Base-by-base conservation (phyloP, 164 flowering plant species). In the Aristolochia fimbriata region DNA sequence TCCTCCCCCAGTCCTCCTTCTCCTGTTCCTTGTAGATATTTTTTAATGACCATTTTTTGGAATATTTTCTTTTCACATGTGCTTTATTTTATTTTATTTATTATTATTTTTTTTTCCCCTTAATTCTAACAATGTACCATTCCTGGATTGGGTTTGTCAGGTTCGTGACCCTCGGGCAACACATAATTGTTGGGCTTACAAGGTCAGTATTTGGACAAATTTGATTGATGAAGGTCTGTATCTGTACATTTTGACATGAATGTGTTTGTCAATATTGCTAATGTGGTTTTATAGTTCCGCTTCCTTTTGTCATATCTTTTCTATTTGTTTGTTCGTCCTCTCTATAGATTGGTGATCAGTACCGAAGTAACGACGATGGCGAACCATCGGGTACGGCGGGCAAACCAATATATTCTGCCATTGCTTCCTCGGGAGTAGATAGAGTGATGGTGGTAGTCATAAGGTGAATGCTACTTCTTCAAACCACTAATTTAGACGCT, bases 161-260 rank as follows among this genome's bases (percentile, higher is more conserved):
- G 99, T 88, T 13, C 62, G 77, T 41, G 95, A 93, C 65, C 74
- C 85, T 0, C 81, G 83, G 16, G 97, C 99, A 12, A 82, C 85
- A 20, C 99, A 93, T 68, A 93, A 93, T 78, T 93, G 99, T 59
- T 93, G 99, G 99, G 99, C 99, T 13, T 93, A 86, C 61, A 88
- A 88, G 97, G 96, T 92, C 12, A 37, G 43, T 37, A 37, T 37
- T 37, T 37, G 43, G 43, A 37, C 10, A 37, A 37, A 37, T 0
- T 37, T 37, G 4, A 37, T 37, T 37, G 9, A 23, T 23, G 33
- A 6, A 47, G 56, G 27, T 19, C 24, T 19, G 16, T 14, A 14
- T 51, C 10, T n/a, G 5, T 27, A 2, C 22, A 16, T 21, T 43
- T 43, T 51, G 46, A 53, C 4, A 37, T 37, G 43, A 3, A 37